Conservation (phyloP, 495 filamentous ascomycete genomes). For the Neurospora tetrasperma region DNA sequence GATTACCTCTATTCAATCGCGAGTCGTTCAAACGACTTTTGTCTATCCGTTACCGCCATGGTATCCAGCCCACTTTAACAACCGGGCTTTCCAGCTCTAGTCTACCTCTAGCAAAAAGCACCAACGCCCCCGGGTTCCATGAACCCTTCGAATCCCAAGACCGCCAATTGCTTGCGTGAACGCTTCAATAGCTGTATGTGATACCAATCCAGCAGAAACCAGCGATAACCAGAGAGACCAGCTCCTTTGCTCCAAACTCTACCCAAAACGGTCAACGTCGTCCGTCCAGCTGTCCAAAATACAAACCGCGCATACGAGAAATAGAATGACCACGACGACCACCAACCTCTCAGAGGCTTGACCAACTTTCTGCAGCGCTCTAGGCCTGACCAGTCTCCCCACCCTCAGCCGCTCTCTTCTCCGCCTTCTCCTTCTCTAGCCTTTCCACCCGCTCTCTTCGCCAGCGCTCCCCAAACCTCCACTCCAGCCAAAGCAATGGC, state of each 20-base stretch:
- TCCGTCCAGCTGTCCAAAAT: not conserved
- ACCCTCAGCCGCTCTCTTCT: not conserved
- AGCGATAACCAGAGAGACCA: not conserved
- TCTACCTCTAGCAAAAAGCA: not conserved
- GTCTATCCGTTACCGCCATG: not conserved
- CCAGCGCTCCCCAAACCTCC: conserved; percentile 22
- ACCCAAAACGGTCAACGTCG: not conserved
- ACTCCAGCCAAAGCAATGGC: conserved; percentile 35
- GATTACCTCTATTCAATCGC: not conserved
- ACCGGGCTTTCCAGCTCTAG: not conserved
- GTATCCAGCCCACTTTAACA: not conserved
- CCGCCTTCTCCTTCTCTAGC: conserved; percentile 6
- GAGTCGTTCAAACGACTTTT: not conserved
- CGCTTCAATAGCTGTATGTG: not conserved
- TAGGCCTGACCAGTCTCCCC: not conserved
- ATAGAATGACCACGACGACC: too few species aligned
- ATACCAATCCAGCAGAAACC: not conserved
- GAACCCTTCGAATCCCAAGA: not conserved
- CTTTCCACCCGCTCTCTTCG: conserved; percentile 14
- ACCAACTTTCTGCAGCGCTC: not conserved
- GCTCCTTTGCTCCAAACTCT: not conserved
- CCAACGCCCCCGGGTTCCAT: not conserved
- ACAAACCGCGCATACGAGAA: not conserved
- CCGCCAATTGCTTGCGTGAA: not conserved
- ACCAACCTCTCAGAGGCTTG: not conserved